These are phyloP conservation scores for Yamadazyma dushanensis DNA, from an alignment of 1,139 yeast genomes.

Conservation along the genomic window DNA sequence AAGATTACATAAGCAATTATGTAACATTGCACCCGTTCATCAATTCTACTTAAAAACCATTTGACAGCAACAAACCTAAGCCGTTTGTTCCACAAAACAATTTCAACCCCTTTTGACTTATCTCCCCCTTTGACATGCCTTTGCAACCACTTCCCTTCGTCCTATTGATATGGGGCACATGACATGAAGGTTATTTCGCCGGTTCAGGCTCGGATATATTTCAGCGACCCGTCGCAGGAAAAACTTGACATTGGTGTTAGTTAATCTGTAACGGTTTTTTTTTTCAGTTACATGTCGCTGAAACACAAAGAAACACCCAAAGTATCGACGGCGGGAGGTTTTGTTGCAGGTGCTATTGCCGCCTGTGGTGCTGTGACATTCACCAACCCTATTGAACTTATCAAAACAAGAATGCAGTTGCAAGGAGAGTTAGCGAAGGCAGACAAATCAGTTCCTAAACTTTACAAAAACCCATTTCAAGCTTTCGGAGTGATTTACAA, in stretches of 20 bases:
- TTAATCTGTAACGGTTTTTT: background rate
- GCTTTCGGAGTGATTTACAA: slow-evolving; percentile 73
- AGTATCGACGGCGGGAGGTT: slow-evolving; percentile 74
- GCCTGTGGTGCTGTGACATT: slow-evolving; percentile 98
- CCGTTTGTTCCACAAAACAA: no score
- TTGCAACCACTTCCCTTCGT: no score
- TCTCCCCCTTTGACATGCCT: no score
- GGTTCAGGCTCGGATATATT: slow-evolving; percentile 2
- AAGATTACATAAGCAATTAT: no score
- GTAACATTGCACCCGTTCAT: no score
- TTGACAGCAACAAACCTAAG: no score
- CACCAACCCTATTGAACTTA: slow-evolving; percentile 92
- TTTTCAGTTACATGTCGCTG: slow-evolving; percentile 2
- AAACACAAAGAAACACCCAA: slow-evolving; percentile 22
- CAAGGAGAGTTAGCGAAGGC: slow-evolving; percentile 82
- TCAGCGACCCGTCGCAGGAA: background rate
- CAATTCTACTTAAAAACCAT: no score
- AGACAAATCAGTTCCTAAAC: slow-evolving; percentile 46
- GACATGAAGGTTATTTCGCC: no score
- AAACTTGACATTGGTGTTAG: background rate
- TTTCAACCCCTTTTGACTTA: no score
- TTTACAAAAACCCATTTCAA: slow-evolving; percentile 83
- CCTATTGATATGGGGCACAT: no score
- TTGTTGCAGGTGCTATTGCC: slow-evolving; percentile 90
- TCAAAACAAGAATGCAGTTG: slow-evolving; percentile 92